Evolutionary conservation across 257 asterid genomes (phyloP).

Genomic region (Vinca minor): DNA sequence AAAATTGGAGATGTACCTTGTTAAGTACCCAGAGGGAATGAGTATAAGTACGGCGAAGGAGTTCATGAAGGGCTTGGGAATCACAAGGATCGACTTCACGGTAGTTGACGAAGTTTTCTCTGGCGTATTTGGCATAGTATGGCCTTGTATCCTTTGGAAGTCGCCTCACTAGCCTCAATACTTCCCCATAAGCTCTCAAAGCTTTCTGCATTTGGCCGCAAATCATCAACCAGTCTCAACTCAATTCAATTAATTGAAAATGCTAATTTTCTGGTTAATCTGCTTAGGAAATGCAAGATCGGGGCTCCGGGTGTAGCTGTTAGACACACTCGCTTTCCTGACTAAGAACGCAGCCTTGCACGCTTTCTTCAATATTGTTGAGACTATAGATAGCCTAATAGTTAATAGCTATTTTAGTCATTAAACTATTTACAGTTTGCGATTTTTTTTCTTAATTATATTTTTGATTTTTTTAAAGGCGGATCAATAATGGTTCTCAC

Average conservation of each 20-base stretch:
- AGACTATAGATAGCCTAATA: too few relatives aligned
- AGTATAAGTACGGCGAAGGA: constrained; percentile 60
- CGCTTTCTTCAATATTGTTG: too few relatives aligned
- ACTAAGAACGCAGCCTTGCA: background rate
- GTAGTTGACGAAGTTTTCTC: constrained; percentile 94
- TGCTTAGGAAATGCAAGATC: background rate
- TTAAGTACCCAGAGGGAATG: constrained; percentile 82
- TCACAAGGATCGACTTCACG: constrained; percentile 59
- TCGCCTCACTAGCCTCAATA: constrained; percentile 71
- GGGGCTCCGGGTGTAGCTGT: background rate
- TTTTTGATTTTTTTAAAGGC: too few relatives aligned
- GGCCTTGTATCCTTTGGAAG: constrained; percentile 64
- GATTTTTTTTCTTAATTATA: too few relatives aligned
- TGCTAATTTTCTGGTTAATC: background rate
- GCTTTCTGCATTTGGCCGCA: constrained; percentile 57
- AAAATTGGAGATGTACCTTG: constrained; percentile 54
- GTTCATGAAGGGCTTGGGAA: constrained; percentile 40
- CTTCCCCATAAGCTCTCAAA: constrained; percentile 78
- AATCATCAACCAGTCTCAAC: constrained; percentile 10
- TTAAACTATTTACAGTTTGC: too few relatives aligned
- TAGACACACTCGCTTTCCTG: too few relatives aligned
- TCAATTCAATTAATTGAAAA: background rate
- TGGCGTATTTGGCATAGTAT: constrained; percentile 80
- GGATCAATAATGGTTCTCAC: too few relatives aligned
- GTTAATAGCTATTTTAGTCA: too few relatives aligned